Evolutionary conservation across 2,329 filamentous ascomycete species (phyloP).

Genomic region (Fusarium sacchari): DNA sequence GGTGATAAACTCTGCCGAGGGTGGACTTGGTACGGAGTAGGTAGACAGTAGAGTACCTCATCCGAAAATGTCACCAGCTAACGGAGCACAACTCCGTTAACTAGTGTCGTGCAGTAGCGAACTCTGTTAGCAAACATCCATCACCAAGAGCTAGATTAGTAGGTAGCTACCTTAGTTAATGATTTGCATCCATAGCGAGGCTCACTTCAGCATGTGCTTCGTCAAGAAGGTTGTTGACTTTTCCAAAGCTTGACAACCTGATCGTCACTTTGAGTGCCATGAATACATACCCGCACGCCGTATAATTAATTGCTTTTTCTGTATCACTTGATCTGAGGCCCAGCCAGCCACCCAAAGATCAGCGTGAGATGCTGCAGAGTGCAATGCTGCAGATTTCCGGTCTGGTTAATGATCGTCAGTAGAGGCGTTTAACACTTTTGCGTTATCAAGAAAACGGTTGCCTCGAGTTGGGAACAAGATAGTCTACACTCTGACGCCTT

Average conservation of each 20-base stretch:
- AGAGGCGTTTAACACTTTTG: slow-evolving; percentile 16
- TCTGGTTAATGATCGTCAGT: slow-evolving; percentile 10
- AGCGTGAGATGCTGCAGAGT: slow-evolving; percentile 5
- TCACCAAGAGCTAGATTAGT: not conserved
- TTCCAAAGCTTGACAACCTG: not conserved
- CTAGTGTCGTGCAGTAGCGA: slow-evolving; percentile 2
- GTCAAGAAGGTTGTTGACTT: not conserved
- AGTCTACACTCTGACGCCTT: slow-evolving; percentile 9
- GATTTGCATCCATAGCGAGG: not conserved
- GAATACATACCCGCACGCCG: not conserved
- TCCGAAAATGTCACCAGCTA: not conserved
- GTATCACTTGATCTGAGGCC: slow-evolving; percentile 14
- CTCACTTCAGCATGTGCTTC: not conserved
- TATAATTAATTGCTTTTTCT: slow-evolving; percentile 4
- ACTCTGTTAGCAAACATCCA: slow-evolving; percentile 1
- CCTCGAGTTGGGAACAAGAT: not conserved
- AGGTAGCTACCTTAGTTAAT: not conserved
- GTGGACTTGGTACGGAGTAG: not conserved
- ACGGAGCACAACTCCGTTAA: not conserved
- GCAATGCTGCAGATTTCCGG: slow-evolving; percentile 1
- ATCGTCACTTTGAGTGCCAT: not conserved
- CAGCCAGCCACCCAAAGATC: slow-evolving; percentile 4
- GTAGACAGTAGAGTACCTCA: no score
- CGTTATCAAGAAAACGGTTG: not conserved
- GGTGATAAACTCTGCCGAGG: not conserved